Base-by-base conservation (phyloP, 148 eudicot genomes). In the Diospyros kaki region DNA sequence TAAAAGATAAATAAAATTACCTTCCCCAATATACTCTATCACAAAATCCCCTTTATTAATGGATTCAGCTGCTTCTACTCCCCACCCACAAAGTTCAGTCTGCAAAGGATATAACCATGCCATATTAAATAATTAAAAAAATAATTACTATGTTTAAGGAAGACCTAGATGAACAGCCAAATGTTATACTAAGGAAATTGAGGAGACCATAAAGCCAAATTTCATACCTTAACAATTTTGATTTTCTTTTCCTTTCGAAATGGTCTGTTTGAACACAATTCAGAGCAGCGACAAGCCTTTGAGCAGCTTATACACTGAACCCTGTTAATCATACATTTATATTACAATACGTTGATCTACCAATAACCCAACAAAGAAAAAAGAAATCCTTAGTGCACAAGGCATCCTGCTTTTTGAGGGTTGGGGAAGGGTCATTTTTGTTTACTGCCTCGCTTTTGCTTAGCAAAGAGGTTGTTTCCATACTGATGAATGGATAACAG, bases 271-370 rank as follows among this genome's bases (percentile, higher is more conserved):
- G 84, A 83, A 81, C 98, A 94, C 64, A 78, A 85, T 50, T 90
- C 91, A 4, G 96, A 90, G 86, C 98, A 94, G 70, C 41, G 84
- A 77, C 98, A 94, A 73, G 89, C 84, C 78, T 84, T 94, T 64
- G 97, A 94, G 83, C 98, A 94, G 84, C 97, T 92, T 74, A 94
- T 94, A 78, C 90, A 87, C 77, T 94, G 98, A 75, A 87, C 93
- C 90, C 98, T 94, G 78, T 74, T 42, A 63, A 79, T 66, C 41
- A 72, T 6, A 44, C 48, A 61, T 15, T 75, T 50, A 58, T 41
- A 28, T 50, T 13, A 48, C 11, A 62, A 7, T 15, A 73, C 2
- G 59, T 42, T 28, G 28, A 28, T 17, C 41, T n/a, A 9, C 3
- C 18, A 5, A 58, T 39, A n/a, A 71, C 13, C 75, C 40, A 58